Percentiles rank a stretch among this genome's conserved stretches.
These are phyloP conservation scores for Talaromyces ruber DNA, from an alignment of 495 filamentous ascomycete species.

Conservation along the genomic window DNA sequence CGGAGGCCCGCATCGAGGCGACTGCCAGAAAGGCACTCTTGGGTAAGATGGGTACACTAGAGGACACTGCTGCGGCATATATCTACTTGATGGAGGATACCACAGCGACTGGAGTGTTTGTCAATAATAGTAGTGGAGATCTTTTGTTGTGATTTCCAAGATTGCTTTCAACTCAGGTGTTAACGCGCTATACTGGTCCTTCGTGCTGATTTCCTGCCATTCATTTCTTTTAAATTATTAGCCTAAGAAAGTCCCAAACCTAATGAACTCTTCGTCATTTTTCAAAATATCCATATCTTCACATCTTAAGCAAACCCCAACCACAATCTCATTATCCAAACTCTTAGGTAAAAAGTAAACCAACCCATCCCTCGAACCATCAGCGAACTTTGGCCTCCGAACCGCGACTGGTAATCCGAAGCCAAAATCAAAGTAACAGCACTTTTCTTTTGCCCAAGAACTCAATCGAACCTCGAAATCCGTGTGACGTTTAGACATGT, in stretches of 20 bases:
- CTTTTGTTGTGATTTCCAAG: neutral
- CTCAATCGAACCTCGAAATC: conserved; percentile 39
- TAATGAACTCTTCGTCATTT: conserved; percentile 25
- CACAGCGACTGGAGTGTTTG: conserved; percentile 35
- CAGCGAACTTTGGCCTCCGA: conserved; percentile 35
- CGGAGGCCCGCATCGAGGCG: conserved; percentile 14
- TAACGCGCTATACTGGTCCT: neutral
- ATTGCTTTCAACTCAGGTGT: neutral
- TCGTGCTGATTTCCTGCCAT: neutral
- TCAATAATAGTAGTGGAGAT: neutral
- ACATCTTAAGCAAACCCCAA: conserved; percentile 34
- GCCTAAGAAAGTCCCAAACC: conserved; percentile 26
- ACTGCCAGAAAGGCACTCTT: conserved; percentile 21
- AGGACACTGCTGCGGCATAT: conserved; percentile 61
- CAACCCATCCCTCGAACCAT: conserved; percentile 35
- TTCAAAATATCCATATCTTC: conserved; percentile 32
- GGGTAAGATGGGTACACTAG: conserved; percentile 37
- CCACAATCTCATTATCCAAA: conserved; percentile 28
- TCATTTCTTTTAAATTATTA: neutral
- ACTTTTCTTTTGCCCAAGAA: conserved; percentile 43
- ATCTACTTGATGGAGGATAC: conserved; percentile 55
- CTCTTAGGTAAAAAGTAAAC: conserved; percentile 38
- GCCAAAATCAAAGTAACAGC: conserved; percentile 40
- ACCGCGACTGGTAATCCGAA: conserved; percentile 41
- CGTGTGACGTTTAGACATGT: conserved; percentile 21